phyloP scores from a whole-genome alignment of 495 filamentous ascomycete genomes.

The Friedmanniomyces simplex region DNA sequence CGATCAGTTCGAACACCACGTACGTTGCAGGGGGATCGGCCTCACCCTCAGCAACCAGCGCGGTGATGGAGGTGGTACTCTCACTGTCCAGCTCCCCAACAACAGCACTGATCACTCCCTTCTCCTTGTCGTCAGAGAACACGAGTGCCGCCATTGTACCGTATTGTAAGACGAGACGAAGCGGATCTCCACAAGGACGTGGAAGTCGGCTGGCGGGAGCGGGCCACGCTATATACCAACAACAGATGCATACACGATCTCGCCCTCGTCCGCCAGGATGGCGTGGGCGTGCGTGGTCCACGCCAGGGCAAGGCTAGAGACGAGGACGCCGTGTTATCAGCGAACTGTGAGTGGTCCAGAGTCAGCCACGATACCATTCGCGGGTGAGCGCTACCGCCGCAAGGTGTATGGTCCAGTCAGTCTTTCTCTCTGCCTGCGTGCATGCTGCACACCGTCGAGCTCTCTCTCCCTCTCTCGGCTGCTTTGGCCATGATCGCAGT shows the following conservation, averaged over 20 bases:
- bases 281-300: neutral
- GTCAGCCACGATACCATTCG: neutral
- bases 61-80: neutral
- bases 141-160: neutral
- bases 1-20: neutral
- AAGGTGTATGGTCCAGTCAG: neutral
- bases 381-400: neutral
- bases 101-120: neutral
- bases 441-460: no score
- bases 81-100: neutral
- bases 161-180: neutral
- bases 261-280: neutral
- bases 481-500: no score
- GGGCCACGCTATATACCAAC: neutral
- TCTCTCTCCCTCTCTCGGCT: no score
- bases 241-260: neutral
- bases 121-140: neutral
- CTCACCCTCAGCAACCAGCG: neutral
- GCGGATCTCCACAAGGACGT: neutral
- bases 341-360: neutral
- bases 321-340: neutral
- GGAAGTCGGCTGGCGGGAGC: neutral
- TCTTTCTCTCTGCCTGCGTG: no score
- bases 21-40: neutral
- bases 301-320: neutral